Base-by-base conservation (phyloP, 495 filamentous ascomycete genomes). In the Clavariopsis aquatica region DNA sequence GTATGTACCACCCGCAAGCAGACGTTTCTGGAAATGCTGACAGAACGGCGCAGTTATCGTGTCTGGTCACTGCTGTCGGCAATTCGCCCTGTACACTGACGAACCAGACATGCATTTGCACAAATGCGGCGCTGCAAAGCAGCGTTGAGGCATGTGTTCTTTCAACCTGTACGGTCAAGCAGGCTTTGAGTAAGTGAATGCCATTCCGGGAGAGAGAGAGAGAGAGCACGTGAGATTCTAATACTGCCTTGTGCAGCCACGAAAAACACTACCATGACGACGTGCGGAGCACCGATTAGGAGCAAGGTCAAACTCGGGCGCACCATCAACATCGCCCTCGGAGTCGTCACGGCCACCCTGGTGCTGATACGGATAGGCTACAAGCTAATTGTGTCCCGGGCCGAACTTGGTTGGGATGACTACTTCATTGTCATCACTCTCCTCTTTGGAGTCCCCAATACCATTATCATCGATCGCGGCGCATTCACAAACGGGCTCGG, bases 21-120 rank as follows among this genome's bases (percentile, higher is more conserved):
- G 13, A 15, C 2, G 38, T 17, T 10, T 43, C 2, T 43, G 38
- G 38, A 8, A 9, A 53, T 53, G 27, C 51, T 53, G 24, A 53
- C 47, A 53, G 17, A 19, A 19, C 28, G 5, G 13, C 4, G 29
- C 51, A 69, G 65, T n/a, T 60, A 24, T 7, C 36, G 47, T 69
- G 65, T 47, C 60, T 69, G 15, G 17, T 47, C 23, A 56, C 31
- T 12, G 31, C 53, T 0, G 34, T 69, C 23, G 20, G 23, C 23
- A 22, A 13, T 20, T 69, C 65, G 9, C 51, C 60, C 0, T 69
- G 65, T 26, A 19, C 29, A 7, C 49, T 59, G 10, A 64, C 65
- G 17, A 51, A 69, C 49, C 23, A 46, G 31, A 69, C 26, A 49
- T 69, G 65, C 31, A 64, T 69, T 36, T 69, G 65, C 41, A 46